Evolutionary conservation across 495 filamentous ascomycete genomes (phyloP).

Genomic region (Chaetomium cochliodes): DNA sequence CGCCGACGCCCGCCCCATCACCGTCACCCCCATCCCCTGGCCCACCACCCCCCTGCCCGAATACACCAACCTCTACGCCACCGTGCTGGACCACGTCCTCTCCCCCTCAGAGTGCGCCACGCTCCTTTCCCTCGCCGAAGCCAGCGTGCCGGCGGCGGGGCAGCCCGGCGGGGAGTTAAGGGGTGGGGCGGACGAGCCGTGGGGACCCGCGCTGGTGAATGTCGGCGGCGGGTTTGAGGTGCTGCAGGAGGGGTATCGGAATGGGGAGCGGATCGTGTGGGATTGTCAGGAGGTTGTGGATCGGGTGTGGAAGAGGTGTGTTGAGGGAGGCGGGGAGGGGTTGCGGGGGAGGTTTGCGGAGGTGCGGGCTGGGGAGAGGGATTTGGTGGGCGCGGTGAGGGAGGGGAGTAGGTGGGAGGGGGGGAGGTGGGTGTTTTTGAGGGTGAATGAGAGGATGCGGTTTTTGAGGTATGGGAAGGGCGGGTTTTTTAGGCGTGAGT

Average conservation of each 20-base stretch:
- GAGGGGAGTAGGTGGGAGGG: slow-evolving; percentile 23
- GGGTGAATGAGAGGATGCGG: slow-evolving; percentile 74
- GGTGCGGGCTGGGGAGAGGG: slow-evolving; percentile 16
- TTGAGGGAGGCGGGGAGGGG: slow-evolving; percentile 35
- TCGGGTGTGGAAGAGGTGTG: slow-evolving; percentile 58
- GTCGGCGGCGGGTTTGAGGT: slow-evolving; percentile 60
- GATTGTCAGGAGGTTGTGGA: slow-evolving; percentile 61
- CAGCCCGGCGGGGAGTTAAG: slow-evolving; percentile 7
- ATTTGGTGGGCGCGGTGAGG: slow-evolving; percentile 6
- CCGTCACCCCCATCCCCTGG: slow-evolving; percentile 52
- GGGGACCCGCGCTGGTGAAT: slow-evolving; percentile 69
- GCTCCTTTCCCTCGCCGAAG: slow-evolving; percentile 58
- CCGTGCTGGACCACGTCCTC: slow-evolving; percentile 63
- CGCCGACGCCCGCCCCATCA: slow-evolving; percentile 29
- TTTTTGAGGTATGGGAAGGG: slow-evolving; percentile 76
- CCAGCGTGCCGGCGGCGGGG: slow-evolving; percentile 37
- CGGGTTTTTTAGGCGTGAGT: slow-evolving; percentile 70
- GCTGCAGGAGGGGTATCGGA: slow-evolving; percentile 56
- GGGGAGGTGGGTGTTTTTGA: slow-evolving; percentile 51
- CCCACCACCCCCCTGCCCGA: slow-evolving; percentile 50
- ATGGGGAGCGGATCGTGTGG: slow-evolving; percentile 74
- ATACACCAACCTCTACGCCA: slow-evolving; percentile 56
- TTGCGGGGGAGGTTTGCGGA: slow-evolving; percentile 33
- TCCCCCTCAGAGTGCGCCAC: slow-evolving; percentile 59
- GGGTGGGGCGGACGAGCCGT: slow-evolving; percentile 31